These are phyloP conservation scores for Collariella sp. DNA, from an alignment of 495 filamentous ascomycete species.

Conservation along the genomic window DNA sequence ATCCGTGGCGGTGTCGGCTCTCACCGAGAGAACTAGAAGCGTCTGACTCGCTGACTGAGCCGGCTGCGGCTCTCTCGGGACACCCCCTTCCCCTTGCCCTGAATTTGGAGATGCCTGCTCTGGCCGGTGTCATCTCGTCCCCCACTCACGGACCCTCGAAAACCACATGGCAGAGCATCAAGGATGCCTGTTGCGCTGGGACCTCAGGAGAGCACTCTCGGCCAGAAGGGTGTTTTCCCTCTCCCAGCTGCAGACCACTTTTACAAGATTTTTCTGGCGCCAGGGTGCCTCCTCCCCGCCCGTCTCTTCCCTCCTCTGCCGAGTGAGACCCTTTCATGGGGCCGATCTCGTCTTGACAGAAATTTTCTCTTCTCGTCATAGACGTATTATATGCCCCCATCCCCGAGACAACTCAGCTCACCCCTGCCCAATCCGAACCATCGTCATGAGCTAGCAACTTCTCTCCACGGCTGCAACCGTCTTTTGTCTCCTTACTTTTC, in stretches of 20 bases:
- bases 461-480: conserved; percentile 15
- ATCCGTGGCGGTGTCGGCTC: conserved; percentile 15
- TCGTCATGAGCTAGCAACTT: conserved; percentile 30
- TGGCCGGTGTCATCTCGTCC: conserved; percentile 20
- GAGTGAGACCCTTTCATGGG: conserved; percentile 15
- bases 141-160: conserved; percentile 27
- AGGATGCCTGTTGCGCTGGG: conserved; percentile 23
- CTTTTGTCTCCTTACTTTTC: conserved; percentile 19
- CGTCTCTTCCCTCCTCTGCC: conserved; percentile 12
- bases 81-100: conserved; percentile 21
- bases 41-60: conserved; percentile 32
- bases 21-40: too few species aligned
- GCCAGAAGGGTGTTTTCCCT: conserved; percentile 21
- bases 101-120: conserved; percentile 19
- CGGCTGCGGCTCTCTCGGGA: conserved; percentile 9
- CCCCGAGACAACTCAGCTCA: conserved; percentile 19
- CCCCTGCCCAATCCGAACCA: conserved; percentile 21
- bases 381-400: conserved; percentile 26
- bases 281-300: conserved; percentile 2
- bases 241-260: conserved; percentile 10
- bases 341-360: conserved; percentile 19
- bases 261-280: neutral
- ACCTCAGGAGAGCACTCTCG: conserved; percentile 19
- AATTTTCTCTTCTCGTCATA: conserved; percentile 27
- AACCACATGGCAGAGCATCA: conserved; percentile 43